phyloP scores from a whole-genome alignment of 2,329 filamentous ascomycete species.

The Fusarium pininemorale region DNA sequence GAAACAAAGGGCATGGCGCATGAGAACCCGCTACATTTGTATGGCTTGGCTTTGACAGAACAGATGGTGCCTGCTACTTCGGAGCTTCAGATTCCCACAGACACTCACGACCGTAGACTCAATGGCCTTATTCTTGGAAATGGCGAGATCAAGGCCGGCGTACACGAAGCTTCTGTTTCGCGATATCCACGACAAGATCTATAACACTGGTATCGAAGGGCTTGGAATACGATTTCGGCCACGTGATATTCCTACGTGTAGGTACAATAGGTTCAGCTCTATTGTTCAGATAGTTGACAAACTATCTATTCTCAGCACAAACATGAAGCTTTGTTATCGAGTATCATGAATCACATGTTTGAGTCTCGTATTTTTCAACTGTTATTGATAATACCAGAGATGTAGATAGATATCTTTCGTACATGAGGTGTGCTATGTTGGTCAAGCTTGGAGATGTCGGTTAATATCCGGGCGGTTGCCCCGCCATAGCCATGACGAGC shows the following conservation, averaged over 20 bases:
- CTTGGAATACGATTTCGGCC: neutral
- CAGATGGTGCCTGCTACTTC: conserved; percentile 74
- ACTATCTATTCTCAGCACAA: neutral
- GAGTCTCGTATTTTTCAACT: neutral
- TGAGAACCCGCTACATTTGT: conserved; percentile 59
- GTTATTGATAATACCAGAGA: neutral
- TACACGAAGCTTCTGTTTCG: conserved; percentile 53
- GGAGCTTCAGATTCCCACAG: conserved; percentile 75
- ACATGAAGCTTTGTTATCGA: neutral
- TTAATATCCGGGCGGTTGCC: conserved; percentile 39
- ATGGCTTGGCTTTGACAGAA: conserved; percentile 86
- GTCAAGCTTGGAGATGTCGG: neutral
- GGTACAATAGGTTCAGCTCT: neutral
- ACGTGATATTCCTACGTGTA: neutral
- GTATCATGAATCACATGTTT: neutral
- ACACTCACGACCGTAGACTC: conserved; percentile 79
- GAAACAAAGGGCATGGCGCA: conserved; percentile 47
- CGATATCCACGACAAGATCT: conserved; percentile 26
- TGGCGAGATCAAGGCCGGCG: conserved; percentile 62
- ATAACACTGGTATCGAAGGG: neutral
- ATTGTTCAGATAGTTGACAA: neutral
- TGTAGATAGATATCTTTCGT: neutral
- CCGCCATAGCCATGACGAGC: conserved; percentile 40
- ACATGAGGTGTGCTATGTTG: neutral
- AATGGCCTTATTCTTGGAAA: conserved; percentile 80